Base-by-base conservation (phyloP, 306 rosid genomes). In the Pyrus bretschneideri region DNA sequence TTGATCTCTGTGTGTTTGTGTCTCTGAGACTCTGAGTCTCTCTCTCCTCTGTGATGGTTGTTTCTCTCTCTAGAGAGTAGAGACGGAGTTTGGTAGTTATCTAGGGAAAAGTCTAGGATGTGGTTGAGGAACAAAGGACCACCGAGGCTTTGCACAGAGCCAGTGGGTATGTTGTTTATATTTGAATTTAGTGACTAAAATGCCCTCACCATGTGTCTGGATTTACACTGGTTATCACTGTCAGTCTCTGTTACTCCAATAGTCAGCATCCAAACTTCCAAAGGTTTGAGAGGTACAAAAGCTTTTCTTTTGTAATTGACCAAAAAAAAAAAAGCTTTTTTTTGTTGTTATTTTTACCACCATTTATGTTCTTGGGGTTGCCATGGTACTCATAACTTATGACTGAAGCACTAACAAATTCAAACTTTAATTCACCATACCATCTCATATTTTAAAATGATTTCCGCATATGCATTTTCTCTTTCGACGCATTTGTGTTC, bases 81-180 rank as follows among this genome's bases (percentile, higher is more conserved):
- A 75, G 49, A 63, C 35, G 25, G 18, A 25, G 58, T 23, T 40
- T 59, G 67, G 35, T 42, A 40, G 30, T 10, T 40, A 59, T 59
- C 40, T 52, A 61, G 75, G 70, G 27, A 25, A 25, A 25, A 25
- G 27, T 25, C 27, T 25, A 25, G 27, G 27, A 25, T 25, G 73
- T 51, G 72, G 69, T 38, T 73, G 72, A 31, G 73, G 73, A 74
- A 63, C 67, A 72, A 68, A 76, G 69, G 44, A 69, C 70, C 88
- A 81, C 76, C 19, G 19, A n/a, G 22, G 82, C 88, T 66, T 89
- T 73, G 96, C 88, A 84, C 87, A 86, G 95, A 75, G 90, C 90
- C 71, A 75, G 45, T 59, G 60, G 66, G 60, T 76, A 44, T 67
- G 3, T 65, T 15, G 57, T 68, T 27, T 66, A 13, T 55, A 13